Percentiles rank a stretch among this genome's conserved stretches.
Evolutionary conservation across 352 stramenopile genomes (phyloP).

Genomic region (Globisporangium spinosum): DNA sequence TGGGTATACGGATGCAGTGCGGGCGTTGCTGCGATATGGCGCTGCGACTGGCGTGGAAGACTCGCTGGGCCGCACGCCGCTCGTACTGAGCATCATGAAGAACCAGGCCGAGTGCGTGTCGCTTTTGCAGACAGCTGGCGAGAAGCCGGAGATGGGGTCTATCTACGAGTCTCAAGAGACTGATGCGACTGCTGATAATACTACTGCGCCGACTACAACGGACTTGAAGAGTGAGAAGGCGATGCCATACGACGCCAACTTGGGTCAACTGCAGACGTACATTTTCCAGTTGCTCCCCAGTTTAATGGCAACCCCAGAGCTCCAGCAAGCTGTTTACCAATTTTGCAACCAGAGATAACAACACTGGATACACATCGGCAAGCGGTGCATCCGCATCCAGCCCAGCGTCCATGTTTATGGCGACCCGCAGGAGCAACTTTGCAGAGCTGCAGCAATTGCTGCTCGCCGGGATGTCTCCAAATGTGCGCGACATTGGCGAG

Average conservation of each 20-base stretch:
- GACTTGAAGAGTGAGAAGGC: no score
- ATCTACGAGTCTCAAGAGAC: not conserved
- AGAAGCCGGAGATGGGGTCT: not conserved
- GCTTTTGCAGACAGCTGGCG: conserved; percentile 33
- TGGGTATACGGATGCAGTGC: conserved; percentile 39
- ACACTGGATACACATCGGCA: not conserved
- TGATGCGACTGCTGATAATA: not conserved
- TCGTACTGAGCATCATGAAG: conserved; percentile 69
- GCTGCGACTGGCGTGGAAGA: conserved; percentile 48
- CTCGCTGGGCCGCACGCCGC: conserved; percentile 47
- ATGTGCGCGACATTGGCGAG: conserved; percentile 53
- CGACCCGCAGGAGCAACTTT: conserved; percentile 44
- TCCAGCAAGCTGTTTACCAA: conserved; percentile 8
- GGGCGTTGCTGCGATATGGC: conserved; percentile 36
- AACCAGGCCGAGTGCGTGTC: conserved; percentile 67
- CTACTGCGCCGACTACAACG: not conserved
- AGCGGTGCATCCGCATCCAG: not conserved
- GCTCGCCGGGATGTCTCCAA: conserved; percentile 44
- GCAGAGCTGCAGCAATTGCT: conserved; percentile 44
- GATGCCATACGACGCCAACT: not conserved
- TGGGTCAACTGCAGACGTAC: conserved; percentile 24
- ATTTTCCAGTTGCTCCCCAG: conserved; percentile 15
- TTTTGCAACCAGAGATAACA: not conserved
- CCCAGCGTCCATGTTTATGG: conserved; percentile 39
- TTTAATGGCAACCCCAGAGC: not conserved